Evolutionary conservation across 2,329 filamentous ascomycete genomes (phyloP), one percentile per base, ranked within the genome.

Genomic region (Fusarium anthophilum): DNA sequence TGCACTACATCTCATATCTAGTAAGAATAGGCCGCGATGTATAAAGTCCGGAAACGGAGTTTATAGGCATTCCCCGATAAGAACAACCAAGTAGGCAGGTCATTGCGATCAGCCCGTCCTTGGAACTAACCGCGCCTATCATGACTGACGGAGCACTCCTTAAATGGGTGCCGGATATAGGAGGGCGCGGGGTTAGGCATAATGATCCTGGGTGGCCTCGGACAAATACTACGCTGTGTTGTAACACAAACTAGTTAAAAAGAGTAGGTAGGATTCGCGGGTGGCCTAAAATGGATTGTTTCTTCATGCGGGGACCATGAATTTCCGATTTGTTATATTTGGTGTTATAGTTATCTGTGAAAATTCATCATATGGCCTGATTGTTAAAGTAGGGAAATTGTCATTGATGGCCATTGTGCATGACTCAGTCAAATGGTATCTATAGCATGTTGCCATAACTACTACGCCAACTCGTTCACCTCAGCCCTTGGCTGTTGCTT

Each of bases 241-340:
- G 28, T 8, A 50, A 18, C 28, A 50, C 4, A 6, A 9, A 32
- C 4, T 17, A 15, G 18, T 8, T 24, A 2, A 8, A 47, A 7
- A 15, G 20, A 17, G 45, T 13, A 50, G 28, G 47, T 50, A 7
- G 22, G 14, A 50, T 24, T 32, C 7, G 3, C 5, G 22, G 22
- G 5, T n/a, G 28, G 14, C 30, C 28, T 17, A n/a, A 48, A 30
- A n/a, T n/a, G 28, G 6, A 50, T 13, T n/a, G 0, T 13, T 18
- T 22, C 22, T 32, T 14, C 18, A 32, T 18, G 4, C 6, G 5
- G 10, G 10, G 17, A 50, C 1, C 32, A n/a, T n/a, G 1, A 30
- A n/a, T 22, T 3, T 1, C 6, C 14, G 14, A 17, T n/a, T 22
- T 22, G 9, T 5, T 8, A 22, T 30, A 4, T 8, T 1, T 4